phyloP scores from a whole-genome alignment of 2,329 filamentous ascomycete species.

The Talaromyces piceae region DNA sequence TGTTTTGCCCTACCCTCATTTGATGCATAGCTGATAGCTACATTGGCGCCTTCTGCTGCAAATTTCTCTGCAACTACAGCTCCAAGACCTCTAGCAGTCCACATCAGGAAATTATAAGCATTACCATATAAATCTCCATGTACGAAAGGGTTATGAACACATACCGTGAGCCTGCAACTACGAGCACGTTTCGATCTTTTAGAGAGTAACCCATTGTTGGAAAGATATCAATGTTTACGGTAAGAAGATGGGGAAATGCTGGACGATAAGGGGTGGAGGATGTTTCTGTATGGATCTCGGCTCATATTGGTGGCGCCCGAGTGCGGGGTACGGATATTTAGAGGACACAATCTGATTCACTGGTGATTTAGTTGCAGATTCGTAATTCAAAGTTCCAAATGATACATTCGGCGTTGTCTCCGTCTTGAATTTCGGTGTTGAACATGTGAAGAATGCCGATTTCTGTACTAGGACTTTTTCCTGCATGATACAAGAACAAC shows the following conservation, averaged over 20 bases:
- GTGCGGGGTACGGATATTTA: neutral
- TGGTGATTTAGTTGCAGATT: neutral
- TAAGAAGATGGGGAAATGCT: neutral
- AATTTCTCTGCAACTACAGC: slow-evolving; percentile 61
- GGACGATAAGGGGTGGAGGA: neutral
- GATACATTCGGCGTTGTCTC: neutral
- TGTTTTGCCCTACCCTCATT: slow-evolving; percentile 53
- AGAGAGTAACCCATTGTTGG: slow-evolving; percentile 56
- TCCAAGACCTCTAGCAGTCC: slow-evolving; percentile 56
- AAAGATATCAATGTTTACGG: neutral
- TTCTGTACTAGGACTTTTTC: neutral
- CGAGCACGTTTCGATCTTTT: slow-evolving; percentile 53
- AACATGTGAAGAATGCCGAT: neutral
- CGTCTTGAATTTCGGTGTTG: neutral
- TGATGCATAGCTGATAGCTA: slow-evolving; percentile 67
- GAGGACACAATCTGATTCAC: too few species aligned
- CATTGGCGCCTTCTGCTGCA: slow-evolving; percentile 58
- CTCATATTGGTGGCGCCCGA: neutral
- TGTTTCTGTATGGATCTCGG: neutral
- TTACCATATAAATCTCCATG: too few species aligned
- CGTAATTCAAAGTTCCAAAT: neutral
- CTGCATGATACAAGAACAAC: neutral
- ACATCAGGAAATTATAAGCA: slow-evolving; percentile 9
- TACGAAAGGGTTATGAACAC: too few species aligned
- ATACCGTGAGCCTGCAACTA: slow-evolving; percentile 58